phyloP scores from a whole-genome alignment of 2,329 filamentous ascomycete genomes.

The Aspergillus sp. region DNA sequence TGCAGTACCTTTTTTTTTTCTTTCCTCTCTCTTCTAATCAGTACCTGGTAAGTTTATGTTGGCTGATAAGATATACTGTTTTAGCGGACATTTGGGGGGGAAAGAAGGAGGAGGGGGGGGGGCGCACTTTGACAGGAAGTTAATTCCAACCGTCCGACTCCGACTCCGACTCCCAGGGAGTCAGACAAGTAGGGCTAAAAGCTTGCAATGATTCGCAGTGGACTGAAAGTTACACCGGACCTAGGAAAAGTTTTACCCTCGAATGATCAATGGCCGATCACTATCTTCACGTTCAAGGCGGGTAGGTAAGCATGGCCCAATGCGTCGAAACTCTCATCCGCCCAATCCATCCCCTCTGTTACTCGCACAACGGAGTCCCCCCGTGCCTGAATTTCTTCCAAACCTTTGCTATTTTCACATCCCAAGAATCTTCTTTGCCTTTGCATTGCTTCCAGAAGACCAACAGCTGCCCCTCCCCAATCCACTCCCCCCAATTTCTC shows the following conservation, averaged over 20 bases:
- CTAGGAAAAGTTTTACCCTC: conserved; percentile 10
- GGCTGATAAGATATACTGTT: neutral
- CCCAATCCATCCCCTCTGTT: neutral
- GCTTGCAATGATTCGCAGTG: conserved; percentile 11
- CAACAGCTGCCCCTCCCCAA: neutral
- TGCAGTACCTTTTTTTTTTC: neutral
- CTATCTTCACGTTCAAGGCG: conserved; percentile 15
- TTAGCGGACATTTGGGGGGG: neutral
- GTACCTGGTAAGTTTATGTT: neutral
- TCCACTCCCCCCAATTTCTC: neutral
- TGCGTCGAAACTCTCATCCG: neutral
- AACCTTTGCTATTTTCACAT: too few relatives aligned
- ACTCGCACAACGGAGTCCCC: neutral
- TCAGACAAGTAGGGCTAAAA: conserved; percentile 5
- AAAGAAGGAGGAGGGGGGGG: neutral
- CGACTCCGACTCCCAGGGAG: neutral
- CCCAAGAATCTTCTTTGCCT: neutral
- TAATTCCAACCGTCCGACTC: neutral
- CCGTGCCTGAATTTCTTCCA: too few relatives aligned
- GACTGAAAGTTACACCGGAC: conserved; percentile 8
- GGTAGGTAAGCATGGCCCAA: neutral
- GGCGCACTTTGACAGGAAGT: neutral
- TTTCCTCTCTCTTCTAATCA: too few relatives aligned
- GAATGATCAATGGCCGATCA: conserved; percentile 16
- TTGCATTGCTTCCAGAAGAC: neutral